phyloP scores from a whole-genome alignment of 257 asterid species.

The Solanum chmielewskii region DNA sequence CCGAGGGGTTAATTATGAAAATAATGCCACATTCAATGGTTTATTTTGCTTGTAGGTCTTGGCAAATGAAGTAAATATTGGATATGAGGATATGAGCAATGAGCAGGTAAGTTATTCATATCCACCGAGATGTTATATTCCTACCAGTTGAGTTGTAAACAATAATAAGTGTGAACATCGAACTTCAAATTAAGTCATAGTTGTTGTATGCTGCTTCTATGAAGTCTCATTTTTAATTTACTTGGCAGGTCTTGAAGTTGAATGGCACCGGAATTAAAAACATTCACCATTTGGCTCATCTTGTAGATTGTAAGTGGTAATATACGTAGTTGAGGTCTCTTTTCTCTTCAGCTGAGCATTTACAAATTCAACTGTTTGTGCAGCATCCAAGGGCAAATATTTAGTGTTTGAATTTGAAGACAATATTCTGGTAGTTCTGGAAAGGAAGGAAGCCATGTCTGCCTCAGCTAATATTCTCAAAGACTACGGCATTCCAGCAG shows the following conservation, averaged over 20 bases:
- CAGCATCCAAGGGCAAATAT: slow-evolving; percentile 60
- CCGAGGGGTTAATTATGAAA: background rate
- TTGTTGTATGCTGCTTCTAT: background rate
- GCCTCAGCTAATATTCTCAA: slow-evolving; percentile 68
- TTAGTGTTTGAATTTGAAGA: slow-evolving; percentile 79
- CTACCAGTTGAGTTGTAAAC: background rate
- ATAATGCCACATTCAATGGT: background rate
- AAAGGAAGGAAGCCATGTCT: slow-evolving; percentile 56
- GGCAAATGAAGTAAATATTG: slow-evolving; percentile 88
- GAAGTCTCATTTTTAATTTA: background rate
- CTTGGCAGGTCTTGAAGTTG: slow-evolving; percentile 71
- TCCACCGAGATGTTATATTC: background rate
- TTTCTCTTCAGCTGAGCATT: background rate
- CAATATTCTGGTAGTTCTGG: slow-evolving; percentile 66
- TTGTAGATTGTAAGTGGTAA: slow-evolving; percentile 63
- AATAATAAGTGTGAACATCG: background rate
- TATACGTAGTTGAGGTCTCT: background rate
- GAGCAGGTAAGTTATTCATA: slow-evolving; percentile 56
- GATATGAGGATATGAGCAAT: slow-evolving; percentile 90
- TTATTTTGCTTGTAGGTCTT: slow-evolving; percentile 44
- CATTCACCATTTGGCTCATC: slow-evolving; percentile 87
- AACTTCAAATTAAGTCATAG: background rate
- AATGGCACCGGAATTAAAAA: slow-evolving; percentile 73
- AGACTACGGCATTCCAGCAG: slow-evolving; percentile 83
- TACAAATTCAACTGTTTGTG: background rate